phyloP scores from a whole-genome alignment of 2,329 filamentous ascomycete species.

The Talaromyces sp. region DNA sequence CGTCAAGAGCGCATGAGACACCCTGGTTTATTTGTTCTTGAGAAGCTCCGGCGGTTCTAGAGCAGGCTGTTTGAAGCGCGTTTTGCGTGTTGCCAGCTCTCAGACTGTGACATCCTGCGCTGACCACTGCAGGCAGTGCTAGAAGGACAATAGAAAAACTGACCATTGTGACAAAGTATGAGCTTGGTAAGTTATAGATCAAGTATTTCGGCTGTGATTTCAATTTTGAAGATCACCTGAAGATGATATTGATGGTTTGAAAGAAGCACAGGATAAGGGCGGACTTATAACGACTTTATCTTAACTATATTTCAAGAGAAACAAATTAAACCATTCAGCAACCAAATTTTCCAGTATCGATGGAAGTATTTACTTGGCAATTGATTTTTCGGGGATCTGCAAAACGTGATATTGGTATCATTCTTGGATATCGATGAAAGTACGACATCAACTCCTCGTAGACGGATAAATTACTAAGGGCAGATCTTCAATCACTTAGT shows the following conservation, averaged over 20 bases:
- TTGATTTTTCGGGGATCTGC: not conserved
- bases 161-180: not conserved
- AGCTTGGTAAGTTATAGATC: no score
- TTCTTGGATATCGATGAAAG: not conserved
- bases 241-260: not conserved
- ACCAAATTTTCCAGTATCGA: not conserved
- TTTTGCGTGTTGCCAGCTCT: not conserved
- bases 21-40: not conserved
- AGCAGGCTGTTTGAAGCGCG: not conserved
- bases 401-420: not conserved
- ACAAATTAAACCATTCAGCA: no score
- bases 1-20: not conserved
- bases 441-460: no score
- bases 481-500: no score
- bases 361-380: not conserved
- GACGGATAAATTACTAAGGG: no score
- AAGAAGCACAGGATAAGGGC: not conserved
- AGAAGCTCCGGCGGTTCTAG: not conserved
- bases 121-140: not conserved
- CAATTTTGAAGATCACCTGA: no score
- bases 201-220: no score
- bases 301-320: not conserved
- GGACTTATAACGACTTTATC: not conserved
- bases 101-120: not conserved
- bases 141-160: not conserved